Base-by-base conservation (phyloP, 2,329 filamentous ascomycete species). In the Trichoderma gracile region DNA sequence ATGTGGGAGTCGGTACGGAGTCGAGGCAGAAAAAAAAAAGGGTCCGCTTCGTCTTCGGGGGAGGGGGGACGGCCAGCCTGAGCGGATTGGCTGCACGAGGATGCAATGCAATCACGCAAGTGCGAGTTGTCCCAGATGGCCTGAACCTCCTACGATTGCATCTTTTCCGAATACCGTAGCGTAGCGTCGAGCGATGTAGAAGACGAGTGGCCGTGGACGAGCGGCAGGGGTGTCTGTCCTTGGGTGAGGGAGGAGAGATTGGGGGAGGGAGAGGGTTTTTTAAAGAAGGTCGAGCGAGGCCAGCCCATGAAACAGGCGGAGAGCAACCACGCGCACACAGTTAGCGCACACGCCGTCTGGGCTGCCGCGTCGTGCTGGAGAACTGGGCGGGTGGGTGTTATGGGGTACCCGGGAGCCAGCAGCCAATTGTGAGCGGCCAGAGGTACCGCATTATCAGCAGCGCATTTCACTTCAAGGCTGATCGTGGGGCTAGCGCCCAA, bases 11-110 rank as follows among this genome's bases (percentile, higher is more conserved):
- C n/a, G n/a, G n/a, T 3, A 38, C 33, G 33, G 33, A 38, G 33
- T 38, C 33, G 43, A 61, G 21, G n/a, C n/a, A n/a, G 33, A 33
- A 30, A 47, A 19, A 64, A 43, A 55, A 57, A 50, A 57, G 52
- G 61, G 58, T 61, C 47, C 58, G 43, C 27, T 38, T 21, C 15
- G 23, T 52, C 27, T 38, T 33, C n/a, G n/a, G 15, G 23, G 43
- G 14, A 15, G 14, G 12, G 25, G 42, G 55, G 43, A 25, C 33
- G 33, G 33, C 33, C 33, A 38, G 33, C 4, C 33, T 38, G 33
- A 3, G 12, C 12, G 33, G 33, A 38, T 38, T 38, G 33, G 33
- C 33, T 38, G 33, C 33, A 14, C 33, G 33, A 38, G 12, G 33
- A 38, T 38, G 33, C 33, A 38, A 38, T 38, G 33, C 33, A 38